Evolutionary conservation across 768 basidiomycete species (phyloP), one percentile per base, ranked within the genome.

Genomic region (Naganishia vaughanmartiniae): DNA sequence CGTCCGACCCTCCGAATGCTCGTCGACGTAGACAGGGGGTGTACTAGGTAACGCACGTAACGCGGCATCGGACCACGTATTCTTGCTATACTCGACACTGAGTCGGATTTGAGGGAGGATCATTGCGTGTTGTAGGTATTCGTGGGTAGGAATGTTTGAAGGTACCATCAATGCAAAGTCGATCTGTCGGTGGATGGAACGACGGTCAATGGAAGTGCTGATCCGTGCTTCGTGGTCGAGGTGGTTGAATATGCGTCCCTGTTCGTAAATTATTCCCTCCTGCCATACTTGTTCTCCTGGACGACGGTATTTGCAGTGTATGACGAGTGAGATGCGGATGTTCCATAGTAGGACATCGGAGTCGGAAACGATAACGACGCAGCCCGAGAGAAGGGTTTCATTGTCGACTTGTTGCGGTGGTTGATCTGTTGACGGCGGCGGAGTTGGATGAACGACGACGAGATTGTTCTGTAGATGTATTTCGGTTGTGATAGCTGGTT

Each of bases 391-490:
- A 12, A 55, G 54, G 28, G 54, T 30, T 19, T 55, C 54, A 31
- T 55, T 31, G 14, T 19, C 28, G 54, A 28, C 30, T 15, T 46
- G 45, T 21, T 21, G 34, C 45, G 45, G 45, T 31, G 10, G n/a
- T 31, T 17, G 19, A 1, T 30, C 28, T 28, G n/a, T 15, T 24
- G 24, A 30, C 9, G 53, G n/a, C 9, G 33, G 54, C 17, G 14
- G 54, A 28, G 14, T 12, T 19, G 54, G 54, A 55, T 55, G 54
- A 15, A 55, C 54, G 54, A 55, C 54, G 30, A 55, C 54, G 30
- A 55, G 54, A 31, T 55, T 30, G 30, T 55, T 55, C 30, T 55
- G 54, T 14, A 55, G 30, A 30, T 55, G 54, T 3, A 55, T 55
- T 17, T 55, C 54, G 3, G 54, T 55, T 3, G 54, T 31, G 9